Evolutionary conservation across 306 rosid genomes (phyloP), one percentile per base, ranked within the genome.

Genomic region (Cajanus cajan): DNA sequence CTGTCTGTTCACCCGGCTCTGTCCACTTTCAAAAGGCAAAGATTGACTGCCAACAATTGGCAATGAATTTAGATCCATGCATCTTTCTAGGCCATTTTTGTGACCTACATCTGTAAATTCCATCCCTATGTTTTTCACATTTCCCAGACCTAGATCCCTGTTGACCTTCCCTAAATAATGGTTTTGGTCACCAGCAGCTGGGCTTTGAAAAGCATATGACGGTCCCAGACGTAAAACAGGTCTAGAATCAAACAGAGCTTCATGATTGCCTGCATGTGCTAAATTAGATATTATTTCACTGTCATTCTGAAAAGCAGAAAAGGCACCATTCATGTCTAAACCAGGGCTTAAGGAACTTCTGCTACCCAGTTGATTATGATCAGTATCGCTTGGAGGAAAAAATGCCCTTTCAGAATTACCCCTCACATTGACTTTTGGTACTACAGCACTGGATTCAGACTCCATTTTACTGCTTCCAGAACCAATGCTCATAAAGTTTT

Each of bases 291-390:
- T 45, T 28, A 71, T 43, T 80, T 18, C 70, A 44, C 34, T 58
- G 31, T 45, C 71, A 44, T 78, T 78, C 62, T 68, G 86, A 81
- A 63, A 71, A 55, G 66, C 80, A 76, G 86, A 22, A 16, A 50
- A 18, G 34, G 57, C 55, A 64, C 10, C 28, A 70, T 76, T 82
- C 58, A 45, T 52, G 25, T 54, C 65, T 55, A 78, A 54, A 74
- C 52, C 64, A 59, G 76, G 47, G 82, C 62, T 33, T 31, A 25
- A 54, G 64, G 45, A 77, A 66, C 59, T 18, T 58, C 44, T 66
- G 64, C 45, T 39, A 37, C 67, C 65, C 48, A 39, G 65, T 74
- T 41, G 71, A 67, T 52, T 3, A 52, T 59, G 40, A 43, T 18
- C 54, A 59, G 71, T 62, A 74, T 73, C 68, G 9, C 61, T 5